phyloP scores from a whole-genome alignment of 768 basidiomycete species.

The Porpolomopsis calyptriformis region DNA sequence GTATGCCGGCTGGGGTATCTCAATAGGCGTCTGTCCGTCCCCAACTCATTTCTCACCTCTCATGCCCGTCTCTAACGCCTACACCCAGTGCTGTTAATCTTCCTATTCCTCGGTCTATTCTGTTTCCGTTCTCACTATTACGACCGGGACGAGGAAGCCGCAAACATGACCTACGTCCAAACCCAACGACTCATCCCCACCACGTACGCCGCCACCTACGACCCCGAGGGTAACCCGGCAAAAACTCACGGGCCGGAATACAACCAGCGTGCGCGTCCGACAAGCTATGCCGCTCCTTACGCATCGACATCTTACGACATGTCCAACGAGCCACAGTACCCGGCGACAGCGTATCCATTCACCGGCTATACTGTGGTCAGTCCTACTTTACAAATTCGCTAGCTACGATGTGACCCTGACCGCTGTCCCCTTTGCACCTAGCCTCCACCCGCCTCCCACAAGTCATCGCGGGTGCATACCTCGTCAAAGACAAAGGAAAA shows the following conservation, averaged over 20 bases:
- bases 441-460: background rate
- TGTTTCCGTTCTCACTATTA: background rate
- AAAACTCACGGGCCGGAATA: background rate
- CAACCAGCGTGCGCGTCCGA: background rate
- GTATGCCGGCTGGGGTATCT: constrained; percentile 1
- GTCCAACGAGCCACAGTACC: background rate
- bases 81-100: background rate
- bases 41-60: background rate
- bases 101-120: background rate
- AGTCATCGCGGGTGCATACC: background rate
- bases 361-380: constrained; percentile 6
- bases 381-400: too few relatives aligned
- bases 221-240: background rate
- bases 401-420: too few relatives aligned
- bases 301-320: background rate
- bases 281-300: background rate
- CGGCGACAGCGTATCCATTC: constrained; percentile 3
- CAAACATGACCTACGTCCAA: background rate
- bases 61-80: background rate
- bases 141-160: background rate
- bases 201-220: background rate
- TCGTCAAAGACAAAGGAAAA: constrained; percentile 1
- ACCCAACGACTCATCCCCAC: background rate
- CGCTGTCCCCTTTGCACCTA: too few relatives aligned
- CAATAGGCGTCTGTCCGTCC: background rate